Percentiles rank a stretch among this genome's conserved stretches.
Conservation (phyloP, 495 filamentous ascomycete species). For the Neurospora africana region DNA sequence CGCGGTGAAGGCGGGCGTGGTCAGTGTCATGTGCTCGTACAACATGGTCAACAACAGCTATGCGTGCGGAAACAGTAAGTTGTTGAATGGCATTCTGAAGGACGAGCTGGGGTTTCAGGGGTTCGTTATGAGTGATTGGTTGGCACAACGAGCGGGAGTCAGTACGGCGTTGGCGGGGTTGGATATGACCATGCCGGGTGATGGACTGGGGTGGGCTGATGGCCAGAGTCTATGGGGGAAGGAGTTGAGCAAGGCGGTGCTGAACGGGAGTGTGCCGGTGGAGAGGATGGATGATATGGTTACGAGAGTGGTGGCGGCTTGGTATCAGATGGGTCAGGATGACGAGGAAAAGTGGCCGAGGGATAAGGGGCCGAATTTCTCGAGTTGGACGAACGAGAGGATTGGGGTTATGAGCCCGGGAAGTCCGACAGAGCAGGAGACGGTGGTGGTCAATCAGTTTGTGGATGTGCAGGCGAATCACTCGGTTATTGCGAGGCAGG, state of each 20-base stretch:
- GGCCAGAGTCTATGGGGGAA: slow-evolving; percentile 74
- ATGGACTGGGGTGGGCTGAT: slow-evolving; percentile 66
- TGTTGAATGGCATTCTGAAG: slow-evolving; percentile 86
- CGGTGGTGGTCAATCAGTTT: slow-evolving; percentile 64
- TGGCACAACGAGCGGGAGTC: slow-evolving; percentile 77
- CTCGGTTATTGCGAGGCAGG: slow-evolving; percentile 52
- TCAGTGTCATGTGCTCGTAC: slow-evolving; percentile 78
- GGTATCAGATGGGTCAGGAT: slow-evolving; percentile 87
- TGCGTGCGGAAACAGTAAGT: slow-evolving; percentile 82
- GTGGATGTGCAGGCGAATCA: slow-evolving; percentile 67
- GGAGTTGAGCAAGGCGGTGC: slow-evolving; percentile 61
- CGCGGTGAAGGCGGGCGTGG: slow-evolving; percentile 76
- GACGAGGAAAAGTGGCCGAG: slow-evolving; percentile 52
- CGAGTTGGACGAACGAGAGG: slow-evolving; percentile 70
- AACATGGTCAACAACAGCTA: slow-evolving; percentile 88
- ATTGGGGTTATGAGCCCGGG: slow-evolving; percentile 56
- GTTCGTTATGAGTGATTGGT: slow-evolving; percentile 89
- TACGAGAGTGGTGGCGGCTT: slow-evolving; percentile 78
- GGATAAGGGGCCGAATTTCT: slow-evolving; percentile 71
- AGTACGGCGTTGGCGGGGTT: slow-evolving; percentile 71
- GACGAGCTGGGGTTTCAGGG: slow-evolving; percentile 93
- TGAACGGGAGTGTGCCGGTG: slow-evolving; percentile 78
- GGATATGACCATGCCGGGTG: slow-evolving; percentile 94
- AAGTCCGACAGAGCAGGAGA: slow-evolving; percentile 40
- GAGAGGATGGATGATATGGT: slow-evolving; percentile 89